A percentile compares a stretch with the other conserved stretches of the same genome.
Evolutionary conservation across 768 basidiomycete genomes (phyloP).

Genomic region (Pisolithus sp.): DNA sequence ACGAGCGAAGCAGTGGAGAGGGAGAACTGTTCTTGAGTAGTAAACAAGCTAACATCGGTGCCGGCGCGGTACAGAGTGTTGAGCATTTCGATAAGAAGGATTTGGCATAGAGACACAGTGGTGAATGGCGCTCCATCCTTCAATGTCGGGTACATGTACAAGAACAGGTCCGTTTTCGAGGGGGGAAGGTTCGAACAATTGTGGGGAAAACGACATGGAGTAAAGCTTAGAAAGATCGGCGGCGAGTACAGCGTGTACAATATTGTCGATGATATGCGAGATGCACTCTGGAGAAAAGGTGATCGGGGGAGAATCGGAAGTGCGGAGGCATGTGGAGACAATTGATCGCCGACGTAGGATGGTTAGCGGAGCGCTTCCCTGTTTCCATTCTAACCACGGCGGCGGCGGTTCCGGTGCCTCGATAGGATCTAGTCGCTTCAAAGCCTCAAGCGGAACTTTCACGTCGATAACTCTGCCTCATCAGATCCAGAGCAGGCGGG

Average conservation of each 20-base stretch:
- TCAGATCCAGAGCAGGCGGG: slow-evolving; percentile 79
- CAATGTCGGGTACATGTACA: slow-evolving; percentile 60
- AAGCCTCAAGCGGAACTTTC: too few relatives aligned
- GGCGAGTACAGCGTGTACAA: slow-evolving; percentile 49
- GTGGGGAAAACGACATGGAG: slow-evolving; percentile 48
- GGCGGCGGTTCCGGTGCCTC: slow-evolving; percentile 64
- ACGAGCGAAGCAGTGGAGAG: slow-evolving; percentile 55
- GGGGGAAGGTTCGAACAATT: slow-evolving; percentile 39
- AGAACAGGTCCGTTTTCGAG: slow-evolving; percentile 37
- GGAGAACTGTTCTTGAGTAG: slow-evolving; percentile 53
- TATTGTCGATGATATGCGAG: slow-evolving; percentile 39
- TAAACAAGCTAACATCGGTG: slow-evolving; percentile 68
- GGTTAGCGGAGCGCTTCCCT: too few relatives aligned
- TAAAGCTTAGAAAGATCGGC: slow-evolving; percentile 46
- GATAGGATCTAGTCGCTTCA: slow-evolving; percentile 74
- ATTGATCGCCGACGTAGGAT: slow-evolving; percentile 13
- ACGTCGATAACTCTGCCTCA: slow-evolving; percentile 78
- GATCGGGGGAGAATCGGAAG: slow-evolving; percentile 15
- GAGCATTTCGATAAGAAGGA: slow-evolving; percentile 55
- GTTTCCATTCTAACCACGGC: slow-evolving; percentile 23
- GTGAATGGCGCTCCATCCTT: slow-evolving; percentile 72
- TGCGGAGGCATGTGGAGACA: slow-evolving; percentile 23
- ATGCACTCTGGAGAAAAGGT: slow-evolving; percentile 37
- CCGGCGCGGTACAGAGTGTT: slow-evolving; percentile 72
- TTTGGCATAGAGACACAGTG: slow-evolving; percentile 51